Percentiles rank a stretch among this genome's conserved stretches.
Conservation (phyloP, 176 grass and related monocot genomes). For the Cymbopogon citratus region DNA sequence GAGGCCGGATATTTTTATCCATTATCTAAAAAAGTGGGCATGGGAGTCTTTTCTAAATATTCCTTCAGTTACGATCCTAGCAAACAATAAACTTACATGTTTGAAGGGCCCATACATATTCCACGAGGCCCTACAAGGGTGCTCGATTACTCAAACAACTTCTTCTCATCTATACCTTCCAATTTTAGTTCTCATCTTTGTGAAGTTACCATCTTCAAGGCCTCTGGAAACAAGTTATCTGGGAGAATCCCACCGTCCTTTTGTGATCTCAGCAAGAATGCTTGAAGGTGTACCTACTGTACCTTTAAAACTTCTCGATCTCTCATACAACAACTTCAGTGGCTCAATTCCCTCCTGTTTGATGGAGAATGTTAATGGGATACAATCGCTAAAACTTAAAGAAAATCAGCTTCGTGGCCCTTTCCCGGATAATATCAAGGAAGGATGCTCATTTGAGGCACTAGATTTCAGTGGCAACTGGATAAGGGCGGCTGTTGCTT, state of each 20-base stretch:
- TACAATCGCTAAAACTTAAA: not conserved
- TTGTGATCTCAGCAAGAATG: not conserved
- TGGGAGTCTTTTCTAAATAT: not conserved
- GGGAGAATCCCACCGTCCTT: not conserved
- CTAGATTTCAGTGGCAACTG: slow-evolving; percentile 14
- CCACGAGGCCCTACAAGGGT: not conserved
- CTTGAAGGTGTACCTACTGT: too few relatives aligned
- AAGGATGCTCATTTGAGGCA: not conserved
- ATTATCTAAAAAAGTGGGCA: too few relatives aligned
- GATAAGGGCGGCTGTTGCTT: not conserved
- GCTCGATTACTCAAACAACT: slow-evolving; percentile 15
- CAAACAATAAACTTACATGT: slow-evolving; percentile 38
- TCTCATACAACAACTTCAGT: slow-evolving; percentile 22
- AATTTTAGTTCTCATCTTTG: slow-evolving; percentile 18
- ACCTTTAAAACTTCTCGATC: not conserved
- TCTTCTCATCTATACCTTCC: slow-evolving; percentile 3
- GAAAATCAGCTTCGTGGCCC: not conserved
- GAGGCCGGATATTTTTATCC: too few relatives aligned
- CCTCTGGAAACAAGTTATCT: slow-evolving; percentile 14
- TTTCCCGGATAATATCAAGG: not conserved
- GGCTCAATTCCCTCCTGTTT: slow-evolving; percentile 14
- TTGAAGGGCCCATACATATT: slow-evolving; percentile 16
- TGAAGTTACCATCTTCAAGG: not conserved
- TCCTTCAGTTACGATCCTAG: not conserved
- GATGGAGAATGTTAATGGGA: not conserved